Conservation (phyloP, 2,329 filamentous ascomycete genomes). For the Beauveria sp. region DNA sequence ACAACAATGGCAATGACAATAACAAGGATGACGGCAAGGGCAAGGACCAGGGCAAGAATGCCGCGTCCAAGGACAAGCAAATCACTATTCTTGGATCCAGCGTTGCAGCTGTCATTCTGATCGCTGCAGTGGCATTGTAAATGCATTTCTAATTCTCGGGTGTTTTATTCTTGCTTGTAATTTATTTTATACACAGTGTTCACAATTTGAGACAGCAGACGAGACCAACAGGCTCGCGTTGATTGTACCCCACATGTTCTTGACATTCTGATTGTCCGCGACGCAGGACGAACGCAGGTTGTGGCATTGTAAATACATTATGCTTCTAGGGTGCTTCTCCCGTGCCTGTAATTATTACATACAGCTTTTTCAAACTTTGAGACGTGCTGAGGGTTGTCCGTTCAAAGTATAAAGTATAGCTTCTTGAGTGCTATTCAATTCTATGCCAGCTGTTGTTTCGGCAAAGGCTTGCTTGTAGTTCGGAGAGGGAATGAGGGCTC, state of each 20-base stretch:
- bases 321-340: too few relatives aligned
- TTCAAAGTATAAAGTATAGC: too few relatives aligned
- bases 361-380: too few relatives aligned
- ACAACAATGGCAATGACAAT: neutral
- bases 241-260: neutral
- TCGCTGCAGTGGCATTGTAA: constrained; percentile 20
- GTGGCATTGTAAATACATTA: too few relatives aligned
- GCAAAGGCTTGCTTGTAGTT: too few relatives aligned
- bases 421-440: too few relatives aligned
- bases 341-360: too few relatives aligned
- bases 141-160: neutral
- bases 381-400: too few relatives aligned
- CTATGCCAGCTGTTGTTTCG: too few relatives aligned
- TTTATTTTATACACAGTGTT: neutral
- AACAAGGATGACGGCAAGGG: constrained; percentile 5
- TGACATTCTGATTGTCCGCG: neutral
- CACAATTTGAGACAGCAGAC: neutral
- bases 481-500: neutral
- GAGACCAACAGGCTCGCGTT: neutral
- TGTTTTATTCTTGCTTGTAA: constrained; percentile 2
- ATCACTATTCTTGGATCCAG: constrained; percentile 22
- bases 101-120: constrained; percentile 22
- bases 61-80: constrained; percentile 17
- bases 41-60: constrained; percentile 4
- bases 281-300: neutral